Evolutionary conservation across 495 filamentous ascomycete species (phyloP), one percentile per base, ranked within the genome.

Genomic region (Hypomontagnella monticulosa): DNA sequence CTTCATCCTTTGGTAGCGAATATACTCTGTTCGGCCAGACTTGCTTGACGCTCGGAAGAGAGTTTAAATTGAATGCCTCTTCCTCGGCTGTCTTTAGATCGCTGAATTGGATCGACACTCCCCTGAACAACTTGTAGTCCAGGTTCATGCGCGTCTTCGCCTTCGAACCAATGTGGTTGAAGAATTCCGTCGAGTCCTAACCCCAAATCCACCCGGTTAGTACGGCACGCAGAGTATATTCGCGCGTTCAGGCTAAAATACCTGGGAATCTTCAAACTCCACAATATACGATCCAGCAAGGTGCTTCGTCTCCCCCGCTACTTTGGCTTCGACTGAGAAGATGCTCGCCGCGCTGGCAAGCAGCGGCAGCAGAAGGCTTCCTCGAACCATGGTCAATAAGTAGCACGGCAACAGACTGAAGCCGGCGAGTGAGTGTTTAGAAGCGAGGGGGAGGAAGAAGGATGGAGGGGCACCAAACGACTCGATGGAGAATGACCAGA

Each of bases 271-370:
- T 44, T 81, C 78, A 63, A 81, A 81, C 61, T 83, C 80, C 44
- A 83, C 74, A 59, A 83, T 80, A 69, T 81, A 83, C 4, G 78
- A 78, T 11, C 80, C 80, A 15, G 78, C 66, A 48, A 83, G 62
- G 32, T 71, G 43, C 57, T 47, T 62, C 44, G 50, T 51, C 61
- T 60, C 14, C 19, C 56, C 43, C 32, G 43, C 34, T 38, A 65
- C 42, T 38, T 43, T 74, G 7, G 71, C 71, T 56, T 72, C 61
- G 15, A 67, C 58, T 18, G 66, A 67, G 61, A 50, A 62, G 40
- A 73, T 49, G 61, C 71, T 71, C 32, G 67, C 64, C 49, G 67
- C 73, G 50, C 73, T 64, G 44, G 70, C 73, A 44, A 76, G 72
- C 53, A 81, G 69, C 51, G 78, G 66, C 66, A 73, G 65, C 66